Conservation (phyloP, 306 rosid species). For the Gynostemma pentaphyllum region DNA sequence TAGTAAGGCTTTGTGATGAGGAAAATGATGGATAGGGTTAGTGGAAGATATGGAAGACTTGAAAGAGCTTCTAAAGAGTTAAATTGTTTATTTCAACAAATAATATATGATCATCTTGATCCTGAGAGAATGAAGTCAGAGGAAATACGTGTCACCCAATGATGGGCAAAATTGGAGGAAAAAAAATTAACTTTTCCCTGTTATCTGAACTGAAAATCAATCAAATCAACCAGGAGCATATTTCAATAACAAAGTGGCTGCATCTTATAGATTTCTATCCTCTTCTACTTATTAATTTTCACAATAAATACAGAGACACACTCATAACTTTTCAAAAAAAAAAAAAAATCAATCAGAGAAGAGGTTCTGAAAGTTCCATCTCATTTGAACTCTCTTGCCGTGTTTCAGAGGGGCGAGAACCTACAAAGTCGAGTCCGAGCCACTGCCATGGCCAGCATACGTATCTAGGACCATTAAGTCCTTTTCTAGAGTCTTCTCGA, state of each 20-base stretch:
- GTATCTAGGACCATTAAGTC: conserved; percentile 62
- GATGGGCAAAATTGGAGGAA: too few relatives aligned
- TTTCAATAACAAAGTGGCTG: not conserved
- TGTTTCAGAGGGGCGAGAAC: conserved; percentile 40
- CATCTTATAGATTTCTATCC: not conserved
- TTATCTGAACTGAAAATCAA: conserved; percentile 1
- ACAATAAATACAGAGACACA: conserved; percentile 31
- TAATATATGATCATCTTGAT: conserved; percentile 19
- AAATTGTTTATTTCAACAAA: conserved; percentile 29
- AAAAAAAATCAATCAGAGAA: conserved; percentile 27
- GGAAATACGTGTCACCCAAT: too few relatives aligned
- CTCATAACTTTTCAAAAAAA: too few relatives aligned
- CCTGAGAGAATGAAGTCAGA: not conserved
- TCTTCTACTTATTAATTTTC: conserved; percentile 28
- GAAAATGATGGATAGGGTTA: conserved; percentile 36
- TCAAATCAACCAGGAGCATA: not conserved
- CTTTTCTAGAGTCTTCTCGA: conserved; percentile 52
- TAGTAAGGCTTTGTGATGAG: conserved; percentile 25
- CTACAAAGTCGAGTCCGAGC: conserved; percentile 89
- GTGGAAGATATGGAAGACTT: conserved; percentile 16
- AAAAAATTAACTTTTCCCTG: too few relatives aligned
- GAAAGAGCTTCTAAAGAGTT: conserved; percentile 22
- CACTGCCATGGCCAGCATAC: conserved; percentile 99
- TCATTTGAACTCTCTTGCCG: conserved; percentile 57
- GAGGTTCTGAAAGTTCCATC: conserved; percentile 99